Evolutionary conservation across 768 basidiomycete genomes (phyloP).

Genomic region (Boletus subcaerulescens): DNA sequence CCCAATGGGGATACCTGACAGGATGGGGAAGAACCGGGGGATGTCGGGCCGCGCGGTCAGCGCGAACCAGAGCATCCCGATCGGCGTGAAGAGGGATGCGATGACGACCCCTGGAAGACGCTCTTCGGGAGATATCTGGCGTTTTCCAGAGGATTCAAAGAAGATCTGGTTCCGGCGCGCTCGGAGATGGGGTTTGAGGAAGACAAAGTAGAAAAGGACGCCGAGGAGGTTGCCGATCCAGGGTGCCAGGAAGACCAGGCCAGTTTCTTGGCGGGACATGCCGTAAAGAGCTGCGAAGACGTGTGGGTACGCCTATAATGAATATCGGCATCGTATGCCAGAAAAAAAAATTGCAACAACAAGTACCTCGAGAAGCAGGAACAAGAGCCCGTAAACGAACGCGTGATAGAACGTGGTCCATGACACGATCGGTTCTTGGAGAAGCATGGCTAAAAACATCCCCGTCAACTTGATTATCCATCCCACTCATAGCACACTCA

Average conservation of each 20-base stretch:
- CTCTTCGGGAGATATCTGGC: conserved; percentile 24
- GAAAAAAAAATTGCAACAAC: not conserved
- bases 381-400: conserved; percentile 28
- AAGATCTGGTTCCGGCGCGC: conserved; percentile 16
- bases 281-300: conserved; percentile 20
- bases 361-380: conserved; percentile 27
- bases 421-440: conserved; percentile 23
- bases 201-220: conserved; percentile 24
- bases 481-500: conserved; percentile 6
- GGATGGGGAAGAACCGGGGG: conserved; percentile 7
- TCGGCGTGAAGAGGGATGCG: conserved; percentile 24
- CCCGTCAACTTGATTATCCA: not conserved
- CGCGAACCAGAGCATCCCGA: conserved; percentile 30
- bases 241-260: conserved; percentile 25
- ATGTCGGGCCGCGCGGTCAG: conserved; percentile 15
- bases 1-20: conserved; percentile 27
- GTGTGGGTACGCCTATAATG: conserved; percentile 20
- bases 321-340: not conserved
- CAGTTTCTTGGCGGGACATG: conserved; percentile 25
- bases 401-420: conserved; percentile 30
- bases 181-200: conserved; percentile 21
- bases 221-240: conserved; percentile 27
- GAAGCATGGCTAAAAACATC: conserved; percentile 20
- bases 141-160: conserved; percentile 19
- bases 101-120: conserved; percentile 27